These are phyloP conservation scores for Parastagonospora avenae DNA, from an alignment of 2,329 filamentous ascomycete genomes.

Conservation along the genomic window DNA sequence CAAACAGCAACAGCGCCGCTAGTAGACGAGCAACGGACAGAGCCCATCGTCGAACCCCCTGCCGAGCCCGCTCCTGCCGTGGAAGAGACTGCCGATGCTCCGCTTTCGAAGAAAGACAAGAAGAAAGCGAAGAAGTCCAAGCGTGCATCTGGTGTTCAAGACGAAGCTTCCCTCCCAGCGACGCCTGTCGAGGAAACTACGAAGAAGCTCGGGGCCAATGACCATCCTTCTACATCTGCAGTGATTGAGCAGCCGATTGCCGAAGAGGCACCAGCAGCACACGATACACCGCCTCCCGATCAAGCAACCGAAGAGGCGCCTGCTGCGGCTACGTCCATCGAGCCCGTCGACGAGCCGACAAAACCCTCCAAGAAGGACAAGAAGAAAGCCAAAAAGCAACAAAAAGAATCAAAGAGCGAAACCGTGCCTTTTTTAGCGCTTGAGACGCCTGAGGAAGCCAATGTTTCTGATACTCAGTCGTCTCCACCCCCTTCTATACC, in stretches of 20 bases:
- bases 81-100: slow-evolving; percentile 5
- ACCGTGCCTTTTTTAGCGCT: slow-evolving; percentile 38
- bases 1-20: background rate
- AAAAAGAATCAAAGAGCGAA: slow-evolving; percentile 2
- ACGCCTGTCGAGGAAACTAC: slow-evolving; percentile 8
- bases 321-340: background rate
- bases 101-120: slow-evolving; percentile 21
- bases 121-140: slow-evolving; percentile 24
- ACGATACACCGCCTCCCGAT: background rate
- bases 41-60: background rate
- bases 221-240: background rate
- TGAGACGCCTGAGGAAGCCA: slow-evolving; percentile 41
- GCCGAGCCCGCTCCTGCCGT: background rate
- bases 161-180: slow-evolving; percentile 10
- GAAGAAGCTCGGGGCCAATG: slow-evolving; percentile 1
- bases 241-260: background rate
- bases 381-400: slow-evolving; percentile 27
- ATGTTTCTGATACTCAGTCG: slow-evolving; percentile 38
- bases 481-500: slow-evolving; percentile 33
- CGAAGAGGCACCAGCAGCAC: background rate
- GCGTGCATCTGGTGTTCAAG: slow-evolving; percentile 13
- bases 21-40: background rate
- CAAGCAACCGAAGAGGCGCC: background rate
- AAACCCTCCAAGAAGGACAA: slow-evolving; percentile 15
- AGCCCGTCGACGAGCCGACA: background rate